Base-by-base conservation (phyloP, 257 asterid genomes). In the Jacaranda copaia region DNA sequence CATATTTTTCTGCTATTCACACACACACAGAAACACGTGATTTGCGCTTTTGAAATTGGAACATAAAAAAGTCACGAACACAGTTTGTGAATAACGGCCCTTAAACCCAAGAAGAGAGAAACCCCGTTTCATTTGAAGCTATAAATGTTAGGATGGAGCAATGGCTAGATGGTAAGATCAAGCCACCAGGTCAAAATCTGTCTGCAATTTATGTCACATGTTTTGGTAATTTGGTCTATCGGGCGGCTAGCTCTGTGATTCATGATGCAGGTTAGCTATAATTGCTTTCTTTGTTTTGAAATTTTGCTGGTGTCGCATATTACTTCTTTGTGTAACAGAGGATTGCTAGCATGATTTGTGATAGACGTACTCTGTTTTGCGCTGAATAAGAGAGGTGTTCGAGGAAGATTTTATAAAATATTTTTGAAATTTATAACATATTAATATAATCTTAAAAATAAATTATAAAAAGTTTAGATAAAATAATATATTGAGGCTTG, bases 201-300 rank as follows among this genome's bases (percentile, higher is more conserved):
- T 39, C 43, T 48, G 12, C 42, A 8, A 53, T 36, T 52, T 7
- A 16, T 48, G 71, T n/a, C 60, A 9, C 39, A 7, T 20, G 38
- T 53, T 57, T 73, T 46, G 38, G 42, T 20, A 20, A 43, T 57
- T 73, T 46, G 38, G 42, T 66, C 58, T 19, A 39, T 42, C 72
- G 8, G 64, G 66, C 51, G 32, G 51, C 52, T 40, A 67, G 72
- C 77, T 82, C 57, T 32, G 57, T 62, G 3, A 25, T 77, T 40
- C 42, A 57, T 36, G 80, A 75, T 81, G 72, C 80, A 81, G 88
- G 85, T 81, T 55, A 75, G 80, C 49, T 65, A 39, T n/a, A 71
- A 25, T 52, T 55, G 18, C 60, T 56, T 19, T 35, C 9, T 49
- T n/a, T 16, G 6, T 66, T 73, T 74, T 35, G 48, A 51, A 10